These are phyloP conservation scores for Mycena vitilis DNA, from an alignment of 768 basidiomycete genomes.

Conservation along the genomic window DNA sequence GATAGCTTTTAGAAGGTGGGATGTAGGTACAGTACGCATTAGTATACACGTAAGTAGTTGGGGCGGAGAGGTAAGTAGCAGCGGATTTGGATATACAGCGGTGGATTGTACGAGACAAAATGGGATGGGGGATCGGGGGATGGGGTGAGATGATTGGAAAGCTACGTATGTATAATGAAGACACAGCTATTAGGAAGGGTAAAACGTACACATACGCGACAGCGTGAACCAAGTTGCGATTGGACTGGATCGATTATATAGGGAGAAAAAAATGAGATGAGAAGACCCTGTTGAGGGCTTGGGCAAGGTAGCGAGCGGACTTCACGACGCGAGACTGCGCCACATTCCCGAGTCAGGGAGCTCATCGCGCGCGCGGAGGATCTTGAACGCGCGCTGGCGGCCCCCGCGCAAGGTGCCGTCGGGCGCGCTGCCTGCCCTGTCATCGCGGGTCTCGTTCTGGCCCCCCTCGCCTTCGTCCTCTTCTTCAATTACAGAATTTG, in stretches of 20 bases:
- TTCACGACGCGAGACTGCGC: slow-evolving; percentile 73
- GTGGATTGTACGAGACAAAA: slow-evolving; percentile 11
- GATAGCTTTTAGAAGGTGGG: slow-evolving; percentile 27
- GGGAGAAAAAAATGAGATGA: neutral
- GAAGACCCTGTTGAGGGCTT: slow-evolving; percentile 7
- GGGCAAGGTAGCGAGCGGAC: neutral
- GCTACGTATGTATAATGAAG: slow-evolving; percentile 26
- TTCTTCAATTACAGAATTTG: slow-evolving; percentile 9
- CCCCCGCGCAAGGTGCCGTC: slow-evolving; percentile 57
- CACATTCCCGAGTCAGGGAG: slow-evolving; percentile 83
- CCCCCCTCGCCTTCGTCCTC: slow-evolving; percentile 59
- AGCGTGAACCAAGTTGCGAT: slow-evolving; percentile 24
- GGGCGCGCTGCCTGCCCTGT: slow-evolving; percentile 39
- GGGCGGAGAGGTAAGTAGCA: neutral
- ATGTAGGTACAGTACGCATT: slow-evolving; percentile 34
- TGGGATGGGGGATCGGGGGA: slow-evolving; percentile 1
- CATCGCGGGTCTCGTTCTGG: slow-evolving; percentile 44
- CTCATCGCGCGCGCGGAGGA: slow-evolving; percentile 75
- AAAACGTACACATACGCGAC: slow-evolving; percentile 37
- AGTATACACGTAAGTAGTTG: slow-evolving; percentile 31
- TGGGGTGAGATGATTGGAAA: slow-evolving; percentile 2
- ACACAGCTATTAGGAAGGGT: slow-evolving; percentile 39
- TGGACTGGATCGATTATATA: slow-evolving; percentile 1
- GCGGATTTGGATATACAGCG: slow-evolving; percentile 22
- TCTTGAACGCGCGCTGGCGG: slow-evolving; percentile 71